Evolutionary conservation across 208 protist genomes (phyloP).

Genomic region (Acanthamoeba healyi): DNA sequence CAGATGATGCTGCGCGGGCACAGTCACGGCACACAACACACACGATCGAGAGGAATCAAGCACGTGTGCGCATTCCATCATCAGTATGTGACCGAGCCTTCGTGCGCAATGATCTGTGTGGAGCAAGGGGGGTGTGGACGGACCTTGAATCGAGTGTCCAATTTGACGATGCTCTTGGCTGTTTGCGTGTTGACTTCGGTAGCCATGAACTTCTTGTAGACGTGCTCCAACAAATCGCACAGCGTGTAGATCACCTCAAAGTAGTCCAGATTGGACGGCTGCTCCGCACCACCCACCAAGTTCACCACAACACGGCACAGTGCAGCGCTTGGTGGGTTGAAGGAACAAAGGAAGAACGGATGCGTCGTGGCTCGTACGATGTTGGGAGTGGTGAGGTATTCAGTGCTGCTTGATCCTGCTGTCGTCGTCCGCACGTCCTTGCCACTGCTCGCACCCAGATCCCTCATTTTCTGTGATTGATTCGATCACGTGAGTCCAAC

Average conservation of each 20-base stretch:
- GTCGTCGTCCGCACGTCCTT: conserved; percentile 21
- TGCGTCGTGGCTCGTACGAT: background rate
- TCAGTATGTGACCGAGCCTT: background rate
- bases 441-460: background rate
- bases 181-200: background rate
- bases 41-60: background rate
- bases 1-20: conserved; percentile 26
- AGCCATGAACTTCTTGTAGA: conserved; percentile 65
- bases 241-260: conserved; percentile 53
- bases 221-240: conserved; percentile 48
- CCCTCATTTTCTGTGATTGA: conserved; percentile 46
- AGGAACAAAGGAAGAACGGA: too few species aligned
- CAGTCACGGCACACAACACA: background rate
- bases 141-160: conserved; percentile 65
- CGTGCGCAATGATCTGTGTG: background rate
- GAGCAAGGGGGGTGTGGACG: background rate
- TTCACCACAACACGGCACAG: too few species aligned
- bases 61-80: too few species aligned
- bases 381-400: conserved; percentile 66
- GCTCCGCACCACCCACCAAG: background rate
- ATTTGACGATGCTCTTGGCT: conserved; percentile 44
- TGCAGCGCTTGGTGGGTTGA: too few species aligned
- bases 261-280: conserved; percentile 69
- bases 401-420: background rate
- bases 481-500: too few species aligned